A percentile compares a stretch with the other conserved stretches of the same genome.
phyloP scores from a whole-genome alignment of 306 rosid species.

The Arachis stenosperma region DNA sequence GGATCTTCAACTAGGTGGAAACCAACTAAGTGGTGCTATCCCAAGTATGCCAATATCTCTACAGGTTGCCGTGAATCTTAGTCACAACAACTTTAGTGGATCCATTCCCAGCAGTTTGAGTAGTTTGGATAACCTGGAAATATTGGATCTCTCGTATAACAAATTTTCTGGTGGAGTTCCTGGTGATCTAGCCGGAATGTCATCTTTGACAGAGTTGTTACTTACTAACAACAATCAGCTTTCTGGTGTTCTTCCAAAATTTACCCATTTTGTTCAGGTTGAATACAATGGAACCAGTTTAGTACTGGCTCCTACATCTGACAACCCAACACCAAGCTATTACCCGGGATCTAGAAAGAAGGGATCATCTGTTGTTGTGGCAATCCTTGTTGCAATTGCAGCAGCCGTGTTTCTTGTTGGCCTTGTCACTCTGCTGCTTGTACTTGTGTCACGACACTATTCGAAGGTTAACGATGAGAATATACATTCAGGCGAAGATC shows the following conservation, averaged over 20 bases:
- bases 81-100: constrained; percentile 66
- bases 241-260: constrained; percentile 53
- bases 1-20: constrained; percentile 78
- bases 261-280: constrained; percentile 13
- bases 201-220: constrained; percentile 52
- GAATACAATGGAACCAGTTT: constrained; percentile 30
- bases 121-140: constrained; percentile 43
- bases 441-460: constrained; percentile 48
- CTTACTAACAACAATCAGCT: constrained; percentile 70
- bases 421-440: constrained; percentile 43
- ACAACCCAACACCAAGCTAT: not conserved
- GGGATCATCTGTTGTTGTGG: constrained; percentile 41
- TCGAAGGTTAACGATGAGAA: constrained; percentile 54
- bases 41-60: constrained; percentile 62
- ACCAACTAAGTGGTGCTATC: constrained; percentile 57
- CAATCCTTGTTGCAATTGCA: constrained; percentile 54
- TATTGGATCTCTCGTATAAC: constrained; percentile 89
- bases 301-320: constrained; percentile 4
- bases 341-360: constrained; percentile 23
- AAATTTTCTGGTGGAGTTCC: constrained; percentile 65
- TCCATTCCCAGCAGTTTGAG: constrained; percentile 50
- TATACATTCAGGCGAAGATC: constrained; percentile 46
- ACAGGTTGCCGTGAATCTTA: constrained; percentile 77
- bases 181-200: constrained; percentile 19
- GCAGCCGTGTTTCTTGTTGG: constrained; percentile 55